phyloP scores from a whole-genome alignment of 805 yeast species.

The Zygotorulaspora danielsina region DNA sequence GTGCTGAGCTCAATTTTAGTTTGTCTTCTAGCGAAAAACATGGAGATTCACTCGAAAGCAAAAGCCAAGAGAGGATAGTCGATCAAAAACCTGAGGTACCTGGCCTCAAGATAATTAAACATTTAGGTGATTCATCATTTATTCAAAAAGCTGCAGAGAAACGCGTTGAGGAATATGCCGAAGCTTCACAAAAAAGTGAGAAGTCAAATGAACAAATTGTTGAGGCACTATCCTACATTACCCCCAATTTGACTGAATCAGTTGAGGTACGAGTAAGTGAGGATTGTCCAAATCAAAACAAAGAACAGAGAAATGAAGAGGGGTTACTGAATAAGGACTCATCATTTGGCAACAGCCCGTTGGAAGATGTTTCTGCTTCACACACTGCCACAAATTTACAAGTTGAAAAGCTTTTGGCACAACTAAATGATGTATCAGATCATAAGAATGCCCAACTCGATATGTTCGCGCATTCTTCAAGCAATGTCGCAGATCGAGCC shows the following conservation, averaged over 20 bases:
- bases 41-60: neutral
- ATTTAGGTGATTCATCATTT: no score
- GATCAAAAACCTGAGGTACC: conserved; percentile 1
- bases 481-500: conserved; percentile 2
- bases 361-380: conserved; percentile 6
- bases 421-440: conserved; percentile 28
- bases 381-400: conserved; percentile 22
- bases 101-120: conserved; percentile 6
- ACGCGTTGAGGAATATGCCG: neutral
- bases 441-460: conserved; percentile 24
- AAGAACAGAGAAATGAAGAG: neutral
- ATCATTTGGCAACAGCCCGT: neutral
- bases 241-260: neutral
- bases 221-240: neutral
- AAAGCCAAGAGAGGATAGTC: neutral
- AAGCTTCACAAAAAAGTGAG: neutral
- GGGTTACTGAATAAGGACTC: neutral
- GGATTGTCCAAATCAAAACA: no score
- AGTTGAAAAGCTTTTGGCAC: conserved; percentile 32
- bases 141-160: neutral
- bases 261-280: neutral
- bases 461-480: conserved; percentile 3
- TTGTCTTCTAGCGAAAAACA: conserved; percentile 1
- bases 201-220: neutral
- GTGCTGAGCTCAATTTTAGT: conserved; percentile 15